phyloP scores from a whole-genome alignment of 2,329 filamentous ascomycete species.

The Calonectria honghensis region DNA sequence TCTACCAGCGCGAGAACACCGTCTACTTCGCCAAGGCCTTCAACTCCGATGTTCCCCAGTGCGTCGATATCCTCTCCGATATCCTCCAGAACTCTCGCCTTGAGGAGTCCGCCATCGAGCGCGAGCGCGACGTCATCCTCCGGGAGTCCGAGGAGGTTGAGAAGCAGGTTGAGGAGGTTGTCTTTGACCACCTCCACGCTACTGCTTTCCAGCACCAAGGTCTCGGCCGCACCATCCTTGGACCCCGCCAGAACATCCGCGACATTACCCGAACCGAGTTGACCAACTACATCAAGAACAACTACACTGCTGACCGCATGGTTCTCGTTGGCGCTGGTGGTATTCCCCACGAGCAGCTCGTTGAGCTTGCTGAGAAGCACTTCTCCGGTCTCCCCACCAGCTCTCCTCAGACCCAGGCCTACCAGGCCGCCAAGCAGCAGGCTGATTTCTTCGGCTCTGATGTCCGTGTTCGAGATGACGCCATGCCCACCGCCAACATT shows the following conservation, averaged over 20 bases:
- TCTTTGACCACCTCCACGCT: conserved; percentile 98
- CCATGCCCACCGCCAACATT: conserved; percentile 96
- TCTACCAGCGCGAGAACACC: conserved; percentile 92
- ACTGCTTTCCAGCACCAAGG: conserved; percentile 98
- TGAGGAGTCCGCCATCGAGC: conserved; percentile 92
- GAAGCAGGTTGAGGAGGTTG: conserved; percentile 99
- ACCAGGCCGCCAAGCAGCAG: conserved; percentile 87
- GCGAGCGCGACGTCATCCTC: conserved; percentile 98
- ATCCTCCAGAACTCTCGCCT: conserved; percentile 99
- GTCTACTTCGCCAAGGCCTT: conserved; percentile 99
- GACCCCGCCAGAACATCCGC: conserved; percentile 98
- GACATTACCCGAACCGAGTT: conserved; percentile 95
- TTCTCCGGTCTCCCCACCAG: conserved; percentile 87
- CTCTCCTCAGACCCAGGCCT: conserved; percentile 83
- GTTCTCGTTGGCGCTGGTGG: conserved; percentile 97
- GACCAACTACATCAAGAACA: conserved; percentile 97
- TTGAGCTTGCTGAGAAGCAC: conserved; percentile 97
- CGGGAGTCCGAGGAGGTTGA: conserved; percentile 99
- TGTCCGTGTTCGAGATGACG: conserved; percentile 96
- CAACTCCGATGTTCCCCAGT: conserved; percentile 96
- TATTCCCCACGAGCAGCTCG: conserved; percentile 93
- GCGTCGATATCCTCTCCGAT: conserved; percentile 98
- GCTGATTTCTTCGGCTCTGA: conserved; percentile 98
- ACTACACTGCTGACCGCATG: conserved; percentile 99
- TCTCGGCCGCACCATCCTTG: conserved; percentile 97